Evolutionary conservation across 306 rosid species (phyloP), one percentile per base, ranked within the genome.

Genomic region (Dalbergia oliveri): DNA sequence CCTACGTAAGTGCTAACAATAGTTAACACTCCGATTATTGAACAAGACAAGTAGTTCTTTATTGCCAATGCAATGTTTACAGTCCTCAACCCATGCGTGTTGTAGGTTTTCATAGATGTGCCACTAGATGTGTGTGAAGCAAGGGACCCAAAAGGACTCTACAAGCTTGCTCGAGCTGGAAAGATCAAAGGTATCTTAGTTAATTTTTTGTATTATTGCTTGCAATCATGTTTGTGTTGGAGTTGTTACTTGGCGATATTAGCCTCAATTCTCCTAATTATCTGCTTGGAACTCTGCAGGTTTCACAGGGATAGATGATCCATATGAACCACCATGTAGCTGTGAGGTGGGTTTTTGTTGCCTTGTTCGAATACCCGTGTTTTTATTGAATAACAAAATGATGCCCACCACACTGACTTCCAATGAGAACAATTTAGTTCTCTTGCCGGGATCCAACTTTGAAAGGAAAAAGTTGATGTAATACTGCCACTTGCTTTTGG

Each of bases 101-200:
- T 72, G 72, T 85, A 91, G 98, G 97, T 94, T 79, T 94, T 89
- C 84, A 81, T 94, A 76, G 97, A 91, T 8, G 93, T 88, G 82
- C 97, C 98, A 11, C 91, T 94, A 45, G 81, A 87, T 35, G 84
- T 94, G 74, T 94, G 98, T 69, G 97, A 94, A 89, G 85, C 83
- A 60, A 86, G 97, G 84, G 98, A 94, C 80, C 97, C 98, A 7
- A 94, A 92, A 83, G 98, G 98, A n/a, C 91, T 92, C 33, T 94
- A 94, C 89, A 91, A 91, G 85, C 97, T 92, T 80, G 97, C 97
- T 69, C 90, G 98, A 62, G 91, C 93, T 59, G 98, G 98, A 81
- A 89, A 91, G 93, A 91, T 94, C 68, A 88, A 86, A 90, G 94
- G 98, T 94, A 84, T 44, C 45, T 54, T 60, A 8, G 13, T 73